Conservation (phyloP, 2,329 filamentous ascomycete species). For the Penicillium sclerotigenum region DNA sequence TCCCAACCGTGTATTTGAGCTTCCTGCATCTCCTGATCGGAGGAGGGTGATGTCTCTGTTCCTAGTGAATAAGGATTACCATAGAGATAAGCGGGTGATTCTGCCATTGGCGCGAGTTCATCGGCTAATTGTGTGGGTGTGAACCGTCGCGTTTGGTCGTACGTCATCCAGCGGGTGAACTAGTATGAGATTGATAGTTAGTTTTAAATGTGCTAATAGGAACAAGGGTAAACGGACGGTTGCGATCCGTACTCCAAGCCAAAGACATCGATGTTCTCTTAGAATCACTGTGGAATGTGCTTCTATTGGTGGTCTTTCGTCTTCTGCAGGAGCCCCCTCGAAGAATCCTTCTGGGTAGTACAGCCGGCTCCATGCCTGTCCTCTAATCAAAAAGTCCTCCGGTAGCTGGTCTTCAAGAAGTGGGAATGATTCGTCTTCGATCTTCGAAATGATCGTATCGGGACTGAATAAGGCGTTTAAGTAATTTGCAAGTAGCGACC, state of each 20-base stretch:
- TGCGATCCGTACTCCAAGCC: slow-evolving; percentile 46
- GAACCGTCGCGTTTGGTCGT: slow-evolving; percentile 34
- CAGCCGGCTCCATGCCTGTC: slow-evolving; percentile 51
- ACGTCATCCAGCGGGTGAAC: slow-evolving; percentile 43
- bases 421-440: slow-evolving; percentile 44
- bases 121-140: slow-evolving; percentile 31
- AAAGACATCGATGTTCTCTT: slow-evolving; percentile 53
- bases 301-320: slow-evolving; percentile 55
- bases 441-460: slow-evolving; percentile 34
- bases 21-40: slow-evolving; percentile 7
- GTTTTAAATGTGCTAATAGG: not conserved
- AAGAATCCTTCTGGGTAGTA: slow-evolving; percentile 55
- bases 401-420: slow-evolving; percentile 49
- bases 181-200: slow-evolving; percentile 15
- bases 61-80: slow-evolving; percentile 2
- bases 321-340: slow-evolving; percentile 47
- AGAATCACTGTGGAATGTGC: slow-evolving; percentile 47
- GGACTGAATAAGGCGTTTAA: slow-evolving; percentile 52
- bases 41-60: not conserved
- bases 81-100: slow-evolving; percentile 11
- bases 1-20: slow-evolving; percentile 3
- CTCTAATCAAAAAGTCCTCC: slow-evolving; percentile 59
- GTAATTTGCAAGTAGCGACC: slow-evolving; percentile 50
- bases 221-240: slow-evolving; percentile 34
- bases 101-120: slow-evolving; percentile 21